phyloP scores from a whole-genome alignment of 352 stramenopile species.

The Blastocystis sp. region DNA sequence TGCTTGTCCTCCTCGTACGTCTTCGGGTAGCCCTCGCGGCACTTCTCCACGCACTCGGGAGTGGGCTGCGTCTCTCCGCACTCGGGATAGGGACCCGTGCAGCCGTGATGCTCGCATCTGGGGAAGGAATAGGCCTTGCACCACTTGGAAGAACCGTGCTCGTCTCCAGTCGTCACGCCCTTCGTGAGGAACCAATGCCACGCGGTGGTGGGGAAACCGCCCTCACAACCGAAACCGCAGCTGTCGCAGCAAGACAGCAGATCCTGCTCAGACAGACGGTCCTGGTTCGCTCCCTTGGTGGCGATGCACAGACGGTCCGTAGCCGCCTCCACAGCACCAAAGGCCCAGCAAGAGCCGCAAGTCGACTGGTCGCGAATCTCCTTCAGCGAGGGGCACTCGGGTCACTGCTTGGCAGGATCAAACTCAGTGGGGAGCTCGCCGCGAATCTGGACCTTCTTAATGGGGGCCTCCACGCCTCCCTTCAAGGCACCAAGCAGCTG shows the following conservation, averaged over 20 bases:
- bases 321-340: slow-evolving; percentile 70
- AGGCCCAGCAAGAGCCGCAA: slow-evolving; percentile 75
- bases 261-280: slow-evolving; percentile 73
- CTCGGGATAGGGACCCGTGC: slow-evolving; percentile 56
- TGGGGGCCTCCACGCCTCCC: background rate
- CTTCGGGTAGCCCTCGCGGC: slow-evolving; percentile 70
- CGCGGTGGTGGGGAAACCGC: slow-evolving; percentile 72
- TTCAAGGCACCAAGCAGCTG: slow-evolving; percentile 14
- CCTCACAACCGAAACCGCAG: slow-evolving; percentile 75
- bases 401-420: slow-evolving; percentile 6
- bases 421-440: slow-evolving; percentile 5
- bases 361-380: slow-evolving; percentile 72
- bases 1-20: slow-evolving; percentile 73
- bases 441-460: background rate
- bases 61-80: slow-evolving; percentile 69
- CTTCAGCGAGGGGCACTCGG: slow-evolving; percentile 21
- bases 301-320: slow-evolving; percentile 70
- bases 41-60: slow-evolving; percentile 72
- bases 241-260: slow-evolving; percentile 73
- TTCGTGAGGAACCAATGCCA: slow-evolving; percentile 73
- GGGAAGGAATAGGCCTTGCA: slow-evolving; percentile 74
- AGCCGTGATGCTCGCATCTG: slow-evolving; percentile 74
- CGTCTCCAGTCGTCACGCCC: slow-evolving; percentile 72
- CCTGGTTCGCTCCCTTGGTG: slow-evolving; percentile 47
- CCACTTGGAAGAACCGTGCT: slow-evolving; percentile 70